Evolutionary conservation across 2,329 filamentous ascomycete species (phyloP).

Genomic region (Penicillium brasilianum): DNA sequence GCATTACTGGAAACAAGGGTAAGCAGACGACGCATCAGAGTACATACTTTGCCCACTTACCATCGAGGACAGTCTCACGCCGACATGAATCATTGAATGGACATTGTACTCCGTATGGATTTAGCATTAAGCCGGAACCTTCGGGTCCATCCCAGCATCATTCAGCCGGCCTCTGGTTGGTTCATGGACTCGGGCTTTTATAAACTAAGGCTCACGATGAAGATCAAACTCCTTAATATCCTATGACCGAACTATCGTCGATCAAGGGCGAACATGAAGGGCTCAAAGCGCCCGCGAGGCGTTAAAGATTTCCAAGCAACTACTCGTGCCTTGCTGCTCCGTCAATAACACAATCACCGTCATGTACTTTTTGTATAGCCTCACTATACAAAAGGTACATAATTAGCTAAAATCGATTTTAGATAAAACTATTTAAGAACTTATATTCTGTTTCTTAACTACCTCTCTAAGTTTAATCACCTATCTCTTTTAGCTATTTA

Average conservation of each 20-base stretch:
- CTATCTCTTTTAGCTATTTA: no score
- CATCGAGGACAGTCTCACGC: not conserved
- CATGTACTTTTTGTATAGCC: no score
- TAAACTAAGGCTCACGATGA: not conserved
- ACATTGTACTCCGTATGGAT: not conserved
- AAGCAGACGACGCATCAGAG: not conserved
- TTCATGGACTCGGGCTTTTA: not conserved
- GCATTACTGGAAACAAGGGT: not conserved
- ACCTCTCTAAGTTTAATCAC: no score
- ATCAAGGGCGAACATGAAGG: not conserved
- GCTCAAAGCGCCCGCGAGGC: conserved; percentile 1
- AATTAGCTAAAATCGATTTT: no score
- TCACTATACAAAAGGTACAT: no score
- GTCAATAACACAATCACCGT: no score
- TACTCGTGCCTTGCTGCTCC: no score
- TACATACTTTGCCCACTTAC: not conserved
- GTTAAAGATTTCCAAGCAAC: not conserved
- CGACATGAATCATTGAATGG: not conserved
- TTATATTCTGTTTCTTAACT: no score
- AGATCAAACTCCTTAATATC: not conserved
- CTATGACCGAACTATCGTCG: not conserved
- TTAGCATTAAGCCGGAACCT: not conserved
- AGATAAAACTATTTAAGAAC: no score
- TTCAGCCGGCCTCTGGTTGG: conserved; percentile 1
- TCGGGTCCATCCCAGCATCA: conserved; percentile 1